Base-by-base conservation (phyloP, 345 rosid species). In the Eucalyptus regnans region DNA sequence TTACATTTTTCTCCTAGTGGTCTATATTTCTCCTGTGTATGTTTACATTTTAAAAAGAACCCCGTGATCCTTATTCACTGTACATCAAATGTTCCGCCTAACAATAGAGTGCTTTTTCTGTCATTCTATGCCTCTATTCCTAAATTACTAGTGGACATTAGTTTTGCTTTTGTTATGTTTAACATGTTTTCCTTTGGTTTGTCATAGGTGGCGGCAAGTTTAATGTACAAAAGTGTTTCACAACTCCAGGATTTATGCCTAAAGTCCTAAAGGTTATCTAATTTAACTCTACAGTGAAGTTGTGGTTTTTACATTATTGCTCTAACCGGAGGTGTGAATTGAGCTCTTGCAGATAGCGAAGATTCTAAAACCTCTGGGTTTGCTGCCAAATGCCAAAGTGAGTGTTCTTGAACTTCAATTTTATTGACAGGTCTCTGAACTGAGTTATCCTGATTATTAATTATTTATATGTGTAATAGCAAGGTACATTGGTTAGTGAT, bases 331-430 rank as follows among this genome's bases (percentile, higher is more conserved):
- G 44, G 37, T 90, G 31, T 86, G 48, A 37, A 48, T 90, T 62
- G 54, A 56, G 76, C 18, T 88, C 84, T 71, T 91, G 91, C 92
- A 97, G 99, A 92, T 98, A 90, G 97, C 97, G 81, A 96, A 93
- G 94, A 92, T 98, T 94, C 97, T 98, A 85, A 96, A 95, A 93
- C 96, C 92, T 90, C 97, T 92, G 31, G 99, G 98, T 89, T 90
- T 97, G 93, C 95, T 96, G 96, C 99, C 98, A 68, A 96, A 96
- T 90, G 93, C 94, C 48, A 96, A 96, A 91, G 99, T 96, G 89
- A 94, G 97, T 91, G 87, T 86, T 88, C 86, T 60, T 68, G 84
- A 89, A 76, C 48, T 68, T 64, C 16, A 50, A 71, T 87, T 43
- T 15, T 27, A 33, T 87, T 87, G 25, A 50, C 17, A 16, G 83